These are phyloP conservation scores for Debaryomyces subglobosus DNA, from an alignment of 1,139 yeast species.

Conservation along the genomic window DNA sequence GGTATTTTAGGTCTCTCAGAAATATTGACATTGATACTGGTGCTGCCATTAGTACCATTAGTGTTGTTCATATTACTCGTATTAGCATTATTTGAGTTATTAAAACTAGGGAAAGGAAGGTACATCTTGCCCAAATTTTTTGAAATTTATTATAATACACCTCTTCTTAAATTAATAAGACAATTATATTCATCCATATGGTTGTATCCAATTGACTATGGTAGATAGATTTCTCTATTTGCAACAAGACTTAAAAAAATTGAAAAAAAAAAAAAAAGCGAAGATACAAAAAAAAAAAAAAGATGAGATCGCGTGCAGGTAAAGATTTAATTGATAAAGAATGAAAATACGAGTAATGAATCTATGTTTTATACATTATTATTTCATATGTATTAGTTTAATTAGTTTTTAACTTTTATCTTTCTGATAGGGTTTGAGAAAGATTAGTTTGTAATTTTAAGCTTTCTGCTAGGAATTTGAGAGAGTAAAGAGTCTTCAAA, in stretches of 20 bases:
- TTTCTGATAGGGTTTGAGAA: constrained; percentile 28
- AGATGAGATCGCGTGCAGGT: constrained; percentile 6
- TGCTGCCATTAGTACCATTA: constrained; percentile 11
- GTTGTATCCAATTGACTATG: background rate
- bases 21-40: constrained; percentile 6
- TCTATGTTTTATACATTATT: constrained; percentile 1
- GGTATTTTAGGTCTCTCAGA: background rate
- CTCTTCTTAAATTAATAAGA: background rate
- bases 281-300: constrained; percentile 8
- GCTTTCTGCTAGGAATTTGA: constrained; percentile 33
- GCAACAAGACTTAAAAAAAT: constrained; percentile 16
- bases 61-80: constrained; percentile 9
- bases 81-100: constrained; percentile 8
- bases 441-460: constrained; percentile 18
- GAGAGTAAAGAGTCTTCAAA: constrained; percentile 37
- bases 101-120: constrained; percentile 18
- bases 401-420: background rate
- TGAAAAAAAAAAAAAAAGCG: constrained; percentile 6
- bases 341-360: background rate
- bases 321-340: background rate
- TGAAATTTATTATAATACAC: background rate
- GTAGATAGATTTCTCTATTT: constrained; percentile 12
- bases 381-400: constrained; percentile 4
- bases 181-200: background rate
- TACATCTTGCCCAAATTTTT: constrained; percentile 15